phyloP scores from a whole-genome alignment of 116 monocot species.

The Phalaenopsis hybrid region DNA sequence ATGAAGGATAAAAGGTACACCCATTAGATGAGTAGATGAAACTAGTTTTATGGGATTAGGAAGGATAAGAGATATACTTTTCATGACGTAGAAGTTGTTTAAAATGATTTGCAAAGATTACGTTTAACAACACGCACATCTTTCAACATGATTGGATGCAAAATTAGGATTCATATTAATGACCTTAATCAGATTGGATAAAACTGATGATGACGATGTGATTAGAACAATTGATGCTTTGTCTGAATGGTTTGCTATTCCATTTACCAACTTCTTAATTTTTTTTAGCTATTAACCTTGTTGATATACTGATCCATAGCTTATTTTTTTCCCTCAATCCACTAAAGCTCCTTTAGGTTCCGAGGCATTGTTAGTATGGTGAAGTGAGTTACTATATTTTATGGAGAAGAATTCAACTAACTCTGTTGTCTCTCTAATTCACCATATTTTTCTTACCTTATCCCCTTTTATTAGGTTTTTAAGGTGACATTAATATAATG shows the following conservation, averaged over 20 bases:
- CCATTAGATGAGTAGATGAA: not conserved
- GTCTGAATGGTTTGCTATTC: not conserved
- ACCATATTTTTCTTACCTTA: too few relatives aligned
- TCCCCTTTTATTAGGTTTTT: too few relatives aligned
- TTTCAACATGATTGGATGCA: not conserved
- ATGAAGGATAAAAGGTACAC: not conserved
- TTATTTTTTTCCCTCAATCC: too few relatives aligned
- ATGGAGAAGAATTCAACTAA: too few relatives aligned
- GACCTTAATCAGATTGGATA: not conserved
- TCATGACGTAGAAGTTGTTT: not conserved
- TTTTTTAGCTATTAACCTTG: not conserved
- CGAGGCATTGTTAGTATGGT: too few relatives aligned
- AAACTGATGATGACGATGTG: not conserved
- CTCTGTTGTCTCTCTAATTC: too few relatives aligned
- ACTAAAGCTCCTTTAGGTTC: too few relatives aligned
- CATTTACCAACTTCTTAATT: not conserved
- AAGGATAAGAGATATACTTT: not conserved
- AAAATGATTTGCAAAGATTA: not conserved
- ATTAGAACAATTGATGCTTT: not conserved
- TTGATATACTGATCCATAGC: too few relatives aligned
- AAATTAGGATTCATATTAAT: not conserved
- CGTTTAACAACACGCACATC: not conserved
- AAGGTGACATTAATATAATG: too few relatives aligned
- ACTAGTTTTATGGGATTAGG: not conserved
- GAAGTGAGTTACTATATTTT: too few relatives aligned